Conservation (phyloP, 164 flowering plant genomes). For the Piper longum region DNA sequence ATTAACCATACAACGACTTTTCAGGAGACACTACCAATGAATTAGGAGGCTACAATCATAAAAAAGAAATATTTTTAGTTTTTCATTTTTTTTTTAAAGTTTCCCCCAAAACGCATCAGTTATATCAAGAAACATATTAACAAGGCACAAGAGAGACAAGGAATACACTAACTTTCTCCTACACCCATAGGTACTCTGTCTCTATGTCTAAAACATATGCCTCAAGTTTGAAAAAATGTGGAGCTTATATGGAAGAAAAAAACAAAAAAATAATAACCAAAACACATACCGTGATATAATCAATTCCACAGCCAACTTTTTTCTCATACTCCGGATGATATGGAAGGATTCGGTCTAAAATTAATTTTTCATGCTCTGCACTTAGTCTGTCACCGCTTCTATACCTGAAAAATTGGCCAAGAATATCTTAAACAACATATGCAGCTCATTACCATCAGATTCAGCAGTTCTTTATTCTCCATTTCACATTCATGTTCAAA, state of each 20-base stretch:
- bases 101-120: too few relatives aligned
- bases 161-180: not conserved
- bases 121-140: too few relatives aligned
- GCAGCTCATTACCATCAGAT: too few relatives aligned
- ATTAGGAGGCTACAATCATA: too few relatives aligned
- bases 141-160: too few relatives aligned
- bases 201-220: not conserved
- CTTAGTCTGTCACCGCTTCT: constrained; percentile 55
- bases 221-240: not conserved
- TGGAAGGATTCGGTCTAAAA: constrained; percentile 67
- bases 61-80: not conserved
- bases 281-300: constrained; percentile 56
- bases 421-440: too few relatives aligned
- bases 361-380: constrained; percentile 60
- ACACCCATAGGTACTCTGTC: not conserved
- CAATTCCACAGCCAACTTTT: constrained; percentile 85
- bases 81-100: too few relatives aligned
- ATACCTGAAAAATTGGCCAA: constrained; percentile 37
- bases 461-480: too few relatives aligned
- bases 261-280: not conserved
- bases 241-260: not conserved
- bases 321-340: constrained; percentile 69
- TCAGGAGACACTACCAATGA: too few relatives aligned
- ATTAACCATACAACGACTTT: too few relatives aligned
- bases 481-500: too few relatives aligned